Base-by-base conservation (phyloP, 805 yeast species). In the Nakazawaea anatomiae region DNA sequence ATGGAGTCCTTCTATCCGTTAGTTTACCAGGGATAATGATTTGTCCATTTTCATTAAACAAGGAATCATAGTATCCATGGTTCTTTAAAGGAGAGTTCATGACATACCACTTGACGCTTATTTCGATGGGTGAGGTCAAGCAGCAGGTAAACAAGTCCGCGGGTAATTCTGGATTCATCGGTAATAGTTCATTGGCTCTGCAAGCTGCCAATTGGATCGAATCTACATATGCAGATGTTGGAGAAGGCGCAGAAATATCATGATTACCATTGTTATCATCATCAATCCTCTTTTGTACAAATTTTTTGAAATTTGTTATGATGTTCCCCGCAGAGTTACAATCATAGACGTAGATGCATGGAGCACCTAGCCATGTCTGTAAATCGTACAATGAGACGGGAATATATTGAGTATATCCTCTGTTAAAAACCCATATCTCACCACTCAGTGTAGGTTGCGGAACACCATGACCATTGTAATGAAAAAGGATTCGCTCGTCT, bases 351-450 rank as follows among this genome's bases (percentile, higher is more conserved):
- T 87, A 91, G 18, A 94, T 87, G 49, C 96, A 92, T 0, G 99
- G 99, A 1, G 97, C 97, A 8, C 99, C 99, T 9, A 94, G 72
- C 99, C 99, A 94, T 4, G 95, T 85, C 61, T 94, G 99, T 45
- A 94, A 72, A 61, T 94, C 99, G 66, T 88, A 90, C n/a, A 94
- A 69, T 8, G 96, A 88, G 1, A 94, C 94, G 0, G 99, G 99
- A 52, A 94, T 94, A 65, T 94, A 94, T 69, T 94, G 99, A 1
- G 99, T 94, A 65, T 91, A 94, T 1, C 96, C 96, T 57, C 97
- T 74, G 66, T 94, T 94, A 71, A 94, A 94, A 9, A 94, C 98
- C 99, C 99, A 94, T 30, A 94, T 89, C 63, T 94, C 99, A 28
- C 99, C 99, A 44, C 91, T 82, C 36, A 89, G 83, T 0, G 99